Evolutionary conservation across 2,329 filamentous ascomycete genomes (phyloP), one percentile per base, ranked within the genome.

Genomic region (Exserohilum turcica): DNA sequence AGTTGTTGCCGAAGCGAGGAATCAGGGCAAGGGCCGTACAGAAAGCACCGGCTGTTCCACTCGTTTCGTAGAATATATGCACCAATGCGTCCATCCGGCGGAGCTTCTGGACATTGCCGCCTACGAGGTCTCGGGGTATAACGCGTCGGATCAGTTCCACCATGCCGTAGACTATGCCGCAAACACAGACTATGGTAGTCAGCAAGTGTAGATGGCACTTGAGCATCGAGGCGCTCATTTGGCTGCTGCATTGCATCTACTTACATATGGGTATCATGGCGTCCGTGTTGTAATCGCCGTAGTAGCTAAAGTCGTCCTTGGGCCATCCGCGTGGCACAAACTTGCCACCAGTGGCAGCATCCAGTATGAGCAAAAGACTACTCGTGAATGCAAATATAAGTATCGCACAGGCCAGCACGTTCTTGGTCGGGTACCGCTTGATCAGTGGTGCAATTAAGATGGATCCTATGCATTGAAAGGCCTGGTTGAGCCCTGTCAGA

Each of bases 371-470:
- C 12, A 82, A 67, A 6, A 81, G 63, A 10, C 79, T 77, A 2
- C 79, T 79, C 63, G 79, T 77, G 29, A 81, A 27, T 0, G 73
- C 79, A 43, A 81, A 81, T 28, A 78, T 63, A 27, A 81, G 59
- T 33, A 80, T 73, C 4, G 79, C 76, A 5, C 67, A 67, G 0
- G 77, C 68, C 1, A 82, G 70, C 7, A 82, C 78, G 19, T 78
- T 73, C 56, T 77, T 78, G 7, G 79, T 80, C 6, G 76, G 76
- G 56, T 75, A 81, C 48, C 77, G 68, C 59, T 79, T 78, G 61
- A 82, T 79, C 38, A 82, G 65, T 5, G 79, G 79, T 0, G 79
- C 80, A 49, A 81, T 81, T 13, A 82, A 64, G 42, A 82, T 81
- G 28, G 77, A 78, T 3, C 80, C 80, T 16, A 82, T 67, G 52